Evolutionary conservation across 2,329 filamentous ascomycete genomes (phyloP), one percentile per base, ranked within the genome.

Genomic region (Bertia moriformis): DNA sequence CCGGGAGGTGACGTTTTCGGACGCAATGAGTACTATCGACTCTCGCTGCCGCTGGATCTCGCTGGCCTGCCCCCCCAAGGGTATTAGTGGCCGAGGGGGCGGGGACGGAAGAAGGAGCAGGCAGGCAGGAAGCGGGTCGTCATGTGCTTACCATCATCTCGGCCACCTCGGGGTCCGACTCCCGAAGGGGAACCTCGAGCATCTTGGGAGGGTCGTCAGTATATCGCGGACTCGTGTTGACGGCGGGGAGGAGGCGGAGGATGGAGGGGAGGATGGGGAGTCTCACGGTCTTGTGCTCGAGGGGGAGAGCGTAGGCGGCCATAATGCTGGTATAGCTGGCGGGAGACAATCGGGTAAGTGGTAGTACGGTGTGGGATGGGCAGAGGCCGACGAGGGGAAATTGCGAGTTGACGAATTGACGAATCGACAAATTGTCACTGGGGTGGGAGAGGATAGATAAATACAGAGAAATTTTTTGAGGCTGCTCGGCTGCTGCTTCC

Each of bases 1-100:
- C 52, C 88, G 87, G 46, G 91, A 98, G 42, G 91, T 98, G 66
- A 98, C 88, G 72, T 98, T 98, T 71, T 98, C 91, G 41, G 91
- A 96, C 56, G 91, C 89, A 55, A 98, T 98, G 59, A 98, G 80
- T 57, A 96, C 85, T 65, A 98, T 93, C 53, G 88, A 96, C 73
- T 98, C 88, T 62, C 86, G 81, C 71, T 98, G 91, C 59, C 91
- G 86, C 74, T 94, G 78, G 56, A 95, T 83, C 67, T 96, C 89
- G 54, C 83, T 78, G 71, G 85, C 83, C 83, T 91, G 50, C 43
- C 48, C 37, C 20, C 42, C 41, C 42, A 41, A 46, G n/a, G 5
- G 17, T 35, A 39, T 29, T 22, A 39, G 41, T 19, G 18, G 14
- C 15, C 36, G 42, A 17, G 19, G 39, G 32, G 37, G 2, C 15